Evolutionary conservation across 2,329 filamentous ascomycete species (phyloP).

Genomic region (Penicillium digitatum): DNA sequence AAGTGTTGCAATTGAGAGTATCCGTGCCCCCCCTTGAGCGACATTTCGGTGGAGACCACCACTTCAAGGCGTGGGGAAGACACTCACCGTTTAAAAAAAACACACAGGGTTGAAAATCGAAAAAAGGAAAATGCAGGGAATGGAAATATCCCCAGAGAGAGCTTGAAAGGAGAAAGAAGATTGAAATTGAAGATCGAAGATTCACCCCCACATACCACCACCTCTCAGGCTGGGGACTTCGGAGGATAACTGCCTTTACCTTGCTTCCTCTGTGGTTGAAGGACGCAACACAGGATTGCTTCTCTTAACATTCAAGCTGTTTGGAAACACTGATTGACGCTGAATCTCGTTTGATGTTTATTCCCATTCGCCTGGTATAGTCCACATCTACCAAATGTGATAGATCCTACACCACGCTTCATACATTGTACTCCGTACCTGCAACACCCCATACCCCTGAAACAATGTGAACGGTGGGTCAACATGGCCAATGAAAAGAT

Average conservation of each 20-base stretch:
- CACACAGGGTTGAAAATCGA: not conserved
- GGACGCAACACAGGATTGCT: not conserved
- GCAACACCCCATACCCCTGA: not conserved
- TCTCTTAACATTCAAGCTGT: not conserved
- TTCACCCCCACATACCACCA: not conserved
- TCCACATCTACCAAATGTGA: not conserved
- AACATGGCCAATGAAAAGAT: not conserved
- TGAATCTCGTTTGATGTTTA: no score
- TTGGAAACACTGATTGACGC: not conserved
- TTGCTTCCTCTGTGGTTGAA: slow-evolving; percentile 1
- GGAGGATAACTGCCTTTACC: slow-evolving; percentile 5
- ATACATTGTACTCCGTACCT: not conserved
- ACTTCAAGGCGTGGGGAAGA: slow-evolving; percentile 31
- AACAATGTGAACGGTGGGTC: not conserved
- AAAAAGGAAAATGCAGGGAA: not conserved
- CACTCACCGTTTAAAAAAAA: slow-evolving; percentile 17
- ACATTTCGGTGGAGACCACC: slow-evolving; percentile 30
- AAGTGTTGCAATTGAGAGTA: slow-evolving; percentile 12
- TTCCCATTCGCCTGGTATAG: not conserved
- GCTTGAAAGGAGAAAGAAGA: slow-evolving; percentile 2
- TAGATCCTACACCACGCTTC: not conserved
- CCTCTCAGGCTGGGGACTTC: not conserved
- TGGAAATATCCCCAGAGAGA: not conserved
- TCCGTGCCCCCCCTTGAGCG: slow-evolving; percentile 26
- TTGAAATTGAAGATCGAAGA: slow-evolving; percentile 6